Evolutionary conservation across 768 basidiomycete species (phyloP), one percentile per base, ranked within the genome.

Genomic region (Kockovaella imperatae): DNA sequence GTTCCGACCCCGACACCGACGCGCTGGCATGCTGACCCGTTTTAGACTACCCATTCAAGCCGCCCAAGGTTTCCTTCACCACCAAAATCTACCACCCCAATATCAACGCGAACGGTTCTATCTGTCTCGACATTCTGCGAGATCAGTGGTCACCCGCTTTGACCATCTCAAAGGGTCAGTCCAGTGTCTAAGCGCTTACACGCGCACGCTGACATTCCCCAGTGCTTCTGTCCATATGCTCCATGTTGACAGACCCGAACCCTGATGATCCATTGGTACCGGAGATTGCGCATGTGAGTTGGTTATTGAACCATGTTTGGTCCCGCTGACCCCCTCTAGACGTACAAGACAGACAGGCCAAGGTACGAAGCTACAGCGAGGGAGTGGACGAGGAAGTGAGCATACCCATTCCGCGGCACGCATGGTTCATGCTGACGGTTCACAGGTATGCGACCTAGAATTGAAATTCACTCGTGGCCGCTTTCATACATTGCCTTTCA

Each of bases 81-180:
- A 97, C 95, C 69, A 96, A 95, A 86, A 96, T 96, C 64, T 97
- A 96, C 74, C 93, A 97, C 74, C 93, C 93, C 29, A 97, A 97
- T 79, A 96, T 99, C 89, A 99, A 99, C 72, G 87, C 93, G 62
- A 99, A 99, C 67, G 95, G 95, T 34, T 91, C 88, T 56, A 97
- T 99, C 74, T 99, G 93, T 74, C 76, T 99, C 63, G 95, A 99
- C 74, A 99, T 99, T 69, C 76, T 99, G 70, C 79, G 91, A 74
- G 95, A 99, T 73, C 95, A 97, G 71, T 99, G 95, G 95, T 90
- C 87, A 54, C 95, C 95, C 41, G 95, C 95, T 36, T 76, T 97
- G 77, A 99, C 95, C 47, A 93, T 99, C 64, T 95, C 93, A 64
- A 99, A 99, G 79, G 91, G 91, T 91, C 47, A 34, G 79, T 59